Conservation (phyloP, 768 basidiomycete species). For the Tubosaeta sp. region DNA sequence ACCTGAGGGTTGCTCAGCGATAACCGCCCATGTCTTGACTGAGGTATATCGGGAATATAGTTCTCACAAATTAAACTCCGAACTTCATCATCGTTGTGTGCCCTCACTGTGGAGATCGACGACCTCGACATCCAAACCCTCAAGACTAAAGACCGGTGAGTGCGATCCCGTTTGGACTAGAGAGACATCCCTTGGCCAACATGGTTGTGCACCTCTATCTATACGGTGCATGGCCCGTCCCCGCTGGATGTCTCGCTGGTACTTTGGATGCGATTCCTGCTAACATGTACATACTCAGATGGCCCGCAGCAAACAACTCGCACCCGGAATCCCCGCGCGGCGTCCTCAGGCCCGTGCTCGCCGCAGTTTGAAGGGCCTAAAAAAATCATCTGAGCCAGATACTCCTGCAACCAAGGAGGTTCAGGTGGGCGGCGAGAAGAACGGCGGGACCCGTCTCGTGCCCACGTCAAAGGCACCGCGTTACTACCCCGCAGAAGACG, state of each 20-base stretch:
- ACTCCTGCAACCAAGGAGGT: constrained; percentile 69
- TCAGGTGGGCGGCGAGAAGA: constrained; percentile 83
- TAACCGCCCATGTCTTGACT: no score
- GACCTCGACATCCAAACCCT: constrained; percentile 34
- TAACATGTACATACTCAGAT: constrained; percentile 46
- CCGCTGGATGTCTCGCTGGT: constrained; percentile 32
- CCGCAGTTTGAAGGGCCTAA: constrained; percentile 78
- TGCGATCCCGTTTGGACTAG: constrained; percentile 21
- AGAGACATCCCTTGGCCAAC: background rate
- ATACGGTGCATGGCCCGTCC: constrained; percentile 8
- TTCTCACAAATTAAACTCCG: constrained; percentile 29
- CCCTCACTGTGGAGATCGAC: constrained; percentile 22
- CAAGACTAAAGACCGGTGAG: constrained; percentile 44
- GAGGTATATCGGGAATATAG: constrained; percentile 10
- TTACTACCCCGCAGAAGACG: constrained; percentile 95
- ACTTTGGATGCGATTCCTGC: constrained; percentile 32
- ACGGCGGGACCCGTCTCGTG: constrained; percentile 83
- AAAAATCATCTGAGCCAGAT: constrained; percentile 71
- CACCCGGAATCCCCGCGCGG: constrained; percentile 75
- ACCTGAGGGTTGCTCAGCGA: no score
- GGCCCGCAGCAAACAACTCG: constrained; percentile 85
- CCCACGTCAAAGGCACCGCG: constrained; percentile 82
- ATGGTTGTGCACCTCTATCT: background rate
- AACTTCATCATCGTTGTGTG: constrained; percentile 7
- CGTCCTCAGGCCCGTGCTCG: constrained; percentile 76